Conservation (phyloP, 2,329 filamentous ascomycete genomes). For the Sarocladium strictum region DNA sequence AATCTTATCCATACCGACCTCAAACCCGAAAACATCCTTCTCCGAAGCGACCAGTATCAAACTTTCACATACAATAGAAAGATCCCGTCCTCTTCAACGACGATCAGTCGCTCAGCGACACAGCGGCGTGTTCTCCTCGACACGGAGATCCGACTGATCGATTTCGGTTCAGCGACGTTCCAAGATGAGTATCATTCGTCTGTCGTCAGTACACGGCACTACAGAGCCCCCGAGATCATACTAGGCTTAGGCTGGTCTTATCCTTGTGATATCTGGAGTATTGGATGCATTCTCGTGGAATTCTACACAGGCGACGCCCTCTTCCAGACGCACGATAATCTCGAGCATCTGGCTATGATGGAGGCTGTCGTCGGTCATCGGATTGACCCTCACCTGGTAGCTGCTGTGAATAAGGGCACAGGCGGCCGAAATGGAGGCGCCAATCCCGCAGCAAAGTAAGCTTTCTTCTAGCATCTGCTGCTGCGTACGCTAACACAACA, state of each 20-base stretch:
- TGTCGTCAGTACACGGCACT: constrained; percentile 64
- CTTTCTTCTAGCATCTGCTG: no score
- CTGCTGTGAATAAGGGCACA: constrained; percentile 41
- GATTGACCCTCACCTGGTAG: constrained; percentile 54
- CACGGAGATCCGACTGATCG: constrained; percentile 64
- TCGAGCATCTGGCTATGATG: constrained; percentile 73
- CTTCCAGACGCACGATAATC: constrained; percentile 67
- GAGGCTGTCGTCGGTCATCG: constrained; percentile 57
- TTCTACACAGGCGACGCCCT: constrained; percentile 67
- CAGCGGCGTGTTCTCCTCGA: constrained; percentile 61
- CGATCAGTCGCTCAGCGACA: constrained; percentile 53
- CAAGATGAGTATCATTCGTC: constrained; percentile 69
- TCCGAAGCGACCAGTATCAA: constrained; percentile 60
- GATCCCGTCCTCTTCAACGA: constrained; percentile 61
- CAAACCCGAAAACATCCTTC: constrained; percentile 65
- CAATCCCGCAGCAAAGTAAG: constrained; percentile 55
- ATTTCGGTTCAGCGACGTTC: constrained; percentile 67
- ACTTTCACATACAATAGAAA: constrained; percentile 66
- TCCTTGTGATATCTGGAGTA: constrained; percentile 69
- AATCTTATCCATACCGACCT: constrained; percentile 91
- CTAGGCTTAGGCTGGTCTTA: constrained; percentile 66
- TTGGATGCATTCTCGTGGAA: constrained; percentile 66
- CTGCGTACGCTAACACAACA: constrained; percentile 19
- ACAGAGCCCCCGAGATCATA: constrained; percentile 65
- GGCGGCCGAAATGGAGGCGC: constrained; percentile 49